Evolutionary conservation across 345 rosid genomes (phyloP), one percentile per base, ranked within the genome.

Genomic region (Litchi chinensis): DNA sequence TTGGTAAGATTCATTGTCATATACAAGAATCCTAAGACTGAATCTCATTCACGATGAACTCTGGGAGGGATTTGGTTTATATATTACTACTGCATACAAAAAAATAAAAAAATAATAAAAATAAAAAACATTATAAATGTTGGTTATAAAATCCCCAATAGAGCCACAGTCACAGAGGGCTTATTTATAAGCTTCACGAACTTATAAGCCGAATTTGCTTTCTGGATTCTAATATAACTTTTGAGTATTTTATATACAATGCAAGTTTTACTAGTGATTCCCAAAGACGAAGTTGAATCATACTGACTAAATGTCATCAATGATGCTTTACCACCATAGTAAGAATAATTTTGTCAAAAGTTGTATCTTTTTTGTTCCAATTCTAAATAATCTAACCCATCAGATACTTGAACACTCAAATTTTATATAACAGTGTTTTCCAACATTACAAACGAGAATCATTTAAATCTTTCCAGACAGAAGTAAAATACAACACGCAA

Each of bases 171-270:
- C 2, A 8, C 50, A 10, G 9, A 2, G 67, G 37, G 67, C 5
- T 63, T 24, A 63, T 15, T 24, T 63, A 24, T 18, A 65, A 68
- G 15, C 72, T 69, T 69, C 16, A n/a, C 18, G 57, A 70, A 70
- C 46, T 26, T 18, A 48, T 52, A 46, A 52, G 43, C 62, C 5
- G 21, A 10, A 18, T 16, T 4, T n/a, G 52, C 28, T 21, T 68
- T 16, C 21, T 43, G 22, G 54, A 41, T 19, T 68, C 60, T 22
- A 70, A 3, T 46, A 54, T 54, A 70, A 26, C 60, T 70, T 6
- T 26, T 4, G n/a, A 28, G 56, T 26, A n/a, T 52, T 10, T 28
- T 15, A 71, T 71, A 32, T 15, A 50, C 9, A 39, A 66, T 39
- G 37, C 5, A 10, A 8, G 11, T 37, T 9, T n/a, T 19, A 15